Base-by-base conservation (phyloP, 1,139 yeast genomes). In the Nadsonia commutata region DNA sequence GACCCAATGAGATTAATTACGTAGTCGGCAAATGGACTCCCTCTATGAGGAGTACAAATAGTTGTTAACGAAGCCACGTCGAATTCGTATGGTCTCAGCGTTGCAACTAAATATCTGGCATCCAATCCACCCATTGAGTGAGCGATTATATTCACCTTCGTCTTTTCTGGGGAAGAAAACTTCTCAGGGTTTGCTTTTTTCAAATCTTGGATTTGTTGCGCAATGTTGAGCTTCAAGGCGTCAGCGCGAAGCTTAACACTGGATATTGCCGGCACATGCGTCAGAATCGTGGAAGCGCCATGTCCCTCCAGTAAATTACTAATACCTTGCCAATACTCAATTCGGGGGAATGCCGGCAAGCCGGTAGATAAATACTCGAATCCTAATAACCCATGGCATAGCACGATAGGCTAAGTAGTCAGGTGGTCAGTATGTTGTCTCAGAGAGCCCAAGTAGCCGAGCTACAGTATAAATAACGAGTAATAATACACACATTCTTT, bases 101-200 rank as follows among this genome's bases (percentile, higher is more conserved):
- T 64, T 0, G 84, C 71, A 1, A 84, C 80, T 51, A 86, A 61
- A 55, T 79, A 83, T 42, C 96, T 63, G 36, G 88, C 75, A 57
- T 86, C 96, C 37, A 86, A 63, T 0, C 96, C 96, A 7, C 96
- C 96, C 95, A 86, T 85, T 0, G 95, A 84, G 57, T 86, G 96
- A n/a, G 94, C 93, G 18, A 86, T 68, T 36, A 86, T 60, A 56
- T 86, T 86, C 16, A 86, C 40, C 16, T 47, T 46, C 20, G 49
- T 41, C 19, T 38, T 42, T 21, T 36, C 44, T n/a, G n/a, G n/a
- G n/a, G 44, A 33, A 17, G 39, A 31, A 8, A 22, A 36, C 46
- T 44, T n/a, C 47, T 45, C 55, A 27, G 42, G 41, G n/a, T 27
- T 17, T 3, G 20, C 36, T 22, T 38, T 27, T 20, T 31, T 31